Evolutionary conservation across 306 rosid genomes (phyloP).

Genomic region (Castanea mollissima): DNA sequence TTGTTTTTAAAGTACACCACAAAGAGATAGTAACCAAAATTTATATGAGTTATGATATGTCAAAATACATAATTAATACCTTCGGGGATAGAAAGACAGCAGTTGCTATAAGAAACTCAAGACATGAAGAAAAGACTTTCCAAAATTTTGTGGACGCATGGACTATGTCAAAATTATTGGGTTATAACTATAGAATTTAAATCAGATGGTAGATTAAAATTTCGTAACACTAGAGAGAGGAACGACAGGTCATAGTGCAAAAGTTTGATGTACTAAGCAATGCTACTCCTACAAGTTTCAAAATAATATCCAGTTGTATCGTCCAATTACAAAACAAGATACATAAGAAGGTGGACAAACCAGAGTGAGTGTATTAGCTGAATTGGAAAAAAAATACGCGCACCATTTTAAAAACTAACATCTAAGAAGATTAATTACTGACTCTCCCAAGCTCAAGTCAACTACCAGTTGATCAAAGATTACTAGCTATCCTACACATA

Average conservation of each 20-base stretch:
- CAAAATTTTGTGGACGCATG: no score
- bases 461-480: no score
- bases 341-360: background rate
- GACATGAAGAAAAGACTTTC: no score
- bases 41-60: no score
- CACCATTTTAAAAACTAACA: background rate
- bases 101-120: no score
- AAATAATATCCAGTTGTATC: no score
- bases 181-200: background rate
- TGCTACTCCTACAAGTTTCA: background rate
- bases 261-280: background rate
- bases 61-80: no score
- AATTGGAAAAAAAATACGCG: background rate
- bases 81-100: no score
- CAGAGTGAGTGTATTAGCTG: background rate
- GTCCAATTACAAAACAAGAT: no score
- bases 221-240: background rate
- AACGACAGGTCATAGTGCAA: background rate
- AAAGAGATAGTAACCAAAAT: background rate
- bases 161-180: no score
- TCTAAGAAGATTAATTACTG: background rate
- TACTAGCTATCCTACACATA: no score
- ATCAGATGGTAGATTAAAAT: background rate
- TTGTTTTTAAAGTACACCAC: background rate
- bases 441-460: background rate